Conservation (phyloP, 352 stramenopile genomes). For the Elongisporangium undulatum region DNA sequence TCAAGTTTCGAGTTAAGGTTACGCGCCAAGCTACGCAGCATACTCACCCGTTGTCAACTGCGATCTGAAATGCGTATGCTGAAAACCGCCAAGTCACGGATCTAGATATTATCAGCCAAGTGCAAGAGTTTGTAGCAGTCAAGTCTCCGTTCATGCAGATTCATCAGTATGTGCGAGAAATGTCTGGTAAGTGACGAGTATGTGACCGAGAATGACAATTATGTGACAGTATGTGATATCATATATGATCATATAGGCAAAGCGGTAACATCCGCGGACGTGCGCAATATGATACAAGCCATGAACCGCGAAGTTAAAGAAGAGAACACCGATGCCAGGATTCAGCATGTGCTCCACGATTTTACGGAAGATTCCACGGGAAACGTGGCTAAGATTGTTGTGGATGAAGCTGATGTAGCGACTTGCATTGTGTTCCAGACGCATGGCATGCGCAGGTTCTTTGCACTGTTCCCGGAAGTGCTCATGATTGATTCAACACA, state of each 20-base stretch:
- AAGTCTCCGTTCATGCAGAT: not conserved
- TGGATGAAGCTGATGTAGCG: not conserved
- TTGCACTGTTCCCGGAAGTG: slow-evolving; percentile 8
- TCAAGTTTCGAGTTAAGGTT: not conserved
- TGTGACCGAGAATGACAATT: not conserved
- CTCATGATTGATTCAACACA: slow-evolving; percentile 11
- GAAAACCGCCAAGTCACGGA: not conserved
- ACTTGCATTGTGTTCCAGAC: slow-evolving; percentile 5
- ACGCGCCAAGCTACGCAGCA: not conserved
- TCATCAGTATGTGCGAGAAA: not conserved
- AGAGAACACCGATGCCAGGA: not conserved
- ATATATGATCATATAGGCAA: not conserved
- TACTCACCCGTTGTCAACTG: not conserved
- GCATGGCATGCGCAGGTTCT: slow-evolving; percentile 5
- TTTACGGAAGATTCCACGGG: not conserved
- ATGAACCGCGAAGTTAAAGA: not conserved
- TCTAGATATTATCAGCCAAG: not conserved
- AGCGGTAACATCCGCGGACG: not conserved
- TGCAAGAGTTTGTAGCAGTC: not conserved
- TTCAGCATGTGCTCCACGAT: not conserved
- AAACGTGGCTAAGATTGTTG: not conserved
- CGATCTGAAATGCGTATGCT: not conserved
- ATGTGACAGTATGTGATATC: not conserved
- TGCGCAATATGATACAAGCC: not conserved
- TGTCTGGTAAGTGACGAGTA: not conserved